These are phyloP conservation scores for Mortierella sp. DNA, from an alignment of 371 early-diverging fungal genomes.

Conservation along the genomic window DNA sequence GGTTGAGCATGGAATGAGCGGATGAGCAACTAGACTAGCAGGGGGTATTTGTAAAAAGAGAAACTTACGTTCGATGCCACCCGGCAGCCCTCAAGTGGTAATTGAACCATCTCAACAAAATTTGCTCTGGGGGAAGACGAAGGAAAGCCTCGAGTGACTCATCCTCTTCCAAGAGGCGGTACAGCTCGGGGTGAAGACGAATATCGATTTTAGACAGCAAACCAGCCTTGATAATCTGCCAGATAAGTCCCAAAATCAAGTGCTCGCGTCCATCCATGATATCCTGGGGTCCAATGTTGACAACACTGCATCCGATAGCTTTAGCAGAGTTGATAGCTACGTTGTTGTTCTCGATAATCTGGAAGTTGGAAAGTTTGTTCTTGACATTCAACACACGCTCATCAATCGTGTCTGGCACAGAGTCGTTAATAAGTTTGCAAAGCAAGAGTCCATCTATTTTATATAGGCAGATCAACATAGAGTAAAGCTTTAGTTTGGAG, in stretches of 20 bases:
- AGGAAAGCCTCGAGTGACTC: conserved; percentile 94
- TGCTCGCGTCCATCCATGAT: conserved; percentile 95
- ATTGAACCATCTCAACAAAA: conserved; percentile 97
- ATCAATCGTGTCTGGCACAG: conserved; percentile 97
- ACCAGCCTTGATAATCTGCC: conserved; percentile 98
- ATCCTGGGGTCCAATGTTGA: conserved; percentile 96
- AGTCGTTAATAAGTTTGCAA: conserved; percentile 96
- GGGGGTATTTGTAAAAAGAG: background rate
- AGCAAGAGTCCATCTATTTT: conserved; percentile 90
- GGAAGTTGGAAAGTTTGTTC: conserved; percentile 88
- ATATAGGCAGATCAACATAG: background rate
- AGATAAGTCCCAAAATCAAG: conserved; percentile 94
- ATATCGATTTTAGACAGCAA: conserved; percentile 95
- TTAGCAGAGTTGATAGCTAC: conserved; percentile 97
- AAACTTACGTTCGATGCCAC: conserved; percentile 77
- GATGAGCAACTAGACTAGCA: background rate
- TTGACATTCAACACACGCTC: conserved; percentile 94
- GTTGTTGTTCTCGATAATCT: conserved; percentile 98
- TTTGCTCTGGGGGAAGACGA: conserved; percentile 93
- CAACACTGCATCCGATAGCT: conserved; percentile 96
- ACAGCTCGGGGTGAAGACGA: conserved; percentile 96
- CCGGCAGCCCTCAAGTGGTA: conserved; percentile 96
- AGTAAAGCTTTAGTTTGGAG: background rate
- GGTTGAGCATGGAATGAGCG: conserved; percentile 5
- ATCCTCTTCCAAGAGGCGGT: conserved; percentile 91